Conservation (phyloP, 2,329 filamentous ascomycete species). For the Fusarium sp. region DNA sequence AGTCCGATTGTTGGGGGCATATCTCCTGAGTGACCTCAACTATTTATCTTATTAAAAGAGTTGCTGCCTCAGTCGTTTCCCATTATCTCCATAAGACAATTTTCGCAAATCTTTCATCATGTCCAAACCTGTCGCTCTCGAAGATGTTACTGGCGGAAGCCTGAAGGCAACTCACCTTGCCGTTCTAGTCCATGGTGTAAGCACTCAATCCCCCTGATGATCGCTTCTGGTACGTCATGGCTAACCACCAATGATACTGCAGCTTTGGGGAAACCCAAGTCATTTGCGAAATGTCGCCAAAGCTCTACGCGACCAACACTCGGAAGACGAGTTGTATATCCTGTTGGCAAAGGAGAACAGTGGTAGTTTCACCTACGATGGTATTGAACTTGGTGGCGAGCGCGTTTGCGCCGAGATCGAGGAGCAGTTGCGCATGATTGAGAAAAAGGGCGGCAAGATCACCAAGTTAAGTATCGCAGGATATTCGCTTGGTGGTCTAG, state of each 20-base stretch:
- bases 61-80: conserved; percentile 1
- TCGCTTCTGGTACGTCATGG: conserved; percentile 33
- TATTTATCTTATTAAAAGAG: conserved; percentile 22
- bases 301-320: conserved; percentile 72
- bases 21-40: conserved; percentile 45
- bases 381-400: conserved; percentile 78
- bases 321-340: conserved; percentile 77
- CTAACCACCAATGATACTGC: conserved; percentile 41
- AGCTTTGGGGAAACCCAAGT: conserved; percentile 85
- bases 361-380: conserved; percentile 80
- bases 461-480: conserved; percentile 88
- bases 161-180: conserved; percentile 78
- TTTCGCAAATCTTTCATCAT: conserved; percentile 43
- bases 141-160: conserved; percentile 65
- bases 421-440: conserved; percentile 71
- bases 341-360: conserved; percentile 81
- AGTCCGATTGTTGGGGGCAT: conserved; percentile 41
- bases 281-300: conserved; percentile 80
- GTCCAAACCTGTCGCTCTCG: conserved; percentile 30
- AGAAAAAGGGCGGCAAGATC: conserved; percentile 77
- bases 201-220: conserved; percentile 51
- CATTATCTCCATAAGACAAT: background rate
- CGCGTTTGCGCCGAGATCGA: conserved; percentile 78
- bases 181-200: conserved; percentile 83
- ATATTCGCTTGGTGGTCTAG: conserved; percentile 90